Evolutionary conservation across 2,329 filamentous ascomycete genomes (phyloP).

Genomic region (Fusarium dimerum): DNA sequence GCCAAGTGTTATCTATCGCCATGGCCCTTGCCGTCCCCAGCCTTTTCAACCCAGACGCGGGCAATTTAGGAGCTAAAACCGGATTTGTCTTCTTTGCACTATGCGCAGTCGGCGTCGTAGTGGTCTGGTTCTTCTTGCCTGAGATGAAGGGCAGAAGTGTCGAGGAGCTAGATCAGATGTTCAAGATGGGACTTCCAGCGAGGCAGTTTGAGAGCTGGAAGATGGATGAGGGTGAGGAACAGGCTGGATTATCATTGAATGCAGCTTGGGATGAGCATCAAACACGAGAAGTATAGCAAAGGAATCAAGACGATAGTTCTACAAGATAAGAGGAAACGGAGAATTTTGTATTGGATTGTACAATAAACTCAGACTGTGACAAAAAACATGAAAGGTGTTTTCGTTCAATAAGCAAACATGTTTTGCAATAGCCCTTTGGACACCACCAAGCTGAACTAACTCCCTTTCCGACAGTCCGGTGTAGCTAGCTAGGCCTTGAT

Average conservation of each 20-base stretch:
- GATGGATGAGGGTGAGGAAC: constrained; percentile 4
- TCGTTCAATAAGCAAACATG: too few species aligned
- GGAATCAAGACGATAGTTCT: too few species aligned
- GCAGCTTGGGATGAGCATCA: neutral
- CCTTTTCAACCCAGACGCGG: constrained; percentile 32
- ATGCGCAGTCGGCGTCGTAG: constrained; percentile 16
- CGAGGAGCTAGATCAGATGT: constrained; percentile 27
- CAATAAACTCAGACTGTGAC: too few species aligned
- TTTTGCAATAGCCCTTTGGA: neutral
- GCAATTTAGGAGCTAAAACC: constrained; percentile 41
- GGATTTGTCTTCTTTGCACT: constrained; percentile 41
- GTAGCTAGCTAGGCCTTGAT: constrained; percentile 29
- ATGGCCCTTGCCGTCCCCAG: constrained; percentile 28
- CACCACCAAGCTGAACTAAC: too few species aligned
- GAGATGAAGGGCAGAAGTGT: constrained; percentile 27
- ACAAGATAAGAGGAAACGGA: too few species aligned
- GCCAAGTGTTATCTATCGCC: constrained; percentile 37
- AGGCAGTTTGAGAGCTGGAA: constrained; percentile 16
- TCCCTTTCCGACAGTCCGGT: neutral
- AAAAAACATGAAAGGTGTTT: too few species aligned
- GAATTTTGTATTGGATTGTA: too few species aligned
- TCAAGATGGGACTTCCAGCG: constrained; percentile 11
- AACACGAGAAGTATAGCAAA: neutral
- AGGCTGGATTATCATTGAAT: constrained; percentile 11
- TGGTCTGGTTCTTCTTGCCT: constrained; percentile 27